Evolutionary conservation across 192 early-diverging fungal genomes (phyloP).

Genomic region (Coemansia sp.): DNA sequence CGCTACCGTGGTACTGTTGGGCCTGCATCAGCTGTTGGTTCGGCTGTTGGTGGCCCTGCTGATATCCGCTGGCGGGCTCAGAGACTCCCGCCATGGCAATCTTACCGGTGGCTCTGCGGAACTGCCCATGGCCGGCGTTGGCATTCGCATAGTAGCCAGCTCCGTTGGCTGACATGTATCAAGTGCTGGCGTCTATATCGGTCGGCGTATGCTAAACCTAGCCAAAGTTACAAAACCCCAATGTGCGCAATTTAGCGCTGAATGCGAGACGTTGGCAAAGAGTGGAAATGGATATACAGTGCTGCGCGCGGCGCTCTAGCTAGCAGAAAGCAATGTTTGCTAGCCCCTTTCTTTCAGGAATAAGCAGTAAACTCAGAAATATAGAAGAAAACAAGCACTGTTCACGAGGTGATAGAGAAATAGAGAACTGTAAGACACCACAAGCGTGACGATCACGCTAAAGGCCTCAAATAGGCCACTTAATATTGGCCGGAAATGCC

Average conservation of each 20-base stretch:
- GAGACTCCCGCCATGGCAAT: conserved; percentile 16
- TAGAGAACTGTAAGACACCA: not conserved
- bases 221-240: not conserved
- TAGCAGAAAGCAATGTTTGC: not conserved
- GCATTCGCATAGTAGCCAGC: conserved; percentile 16
- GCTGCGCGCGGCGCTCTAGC: not conserved
- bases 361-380: conserved; percentile 11
- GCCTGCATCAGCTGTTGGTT: conserved; percentile 2
- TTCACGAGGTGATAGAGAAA: not conserved
- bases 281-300: not conserved
- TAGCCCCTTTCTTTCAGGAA: conserved; percentile 6
- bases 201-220: not conserved
- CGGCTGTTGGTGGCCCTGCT: conserved; percentile 1
- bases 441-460: conserved; percentile 9
- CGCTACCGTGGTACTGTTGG: conserved; percentile 12
- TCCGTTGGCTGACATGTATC: conserved; percentile 17
- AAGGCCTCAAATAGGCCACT: conserved; percentile 4
- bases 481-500: conserved; percentile 6
- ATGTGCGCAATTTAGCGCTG: not conserved
- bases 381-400: conserved; percentile 4
- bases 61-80: conserved; percentile 6
- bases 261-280: not conserved
- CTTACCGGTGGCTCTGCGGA: conserved; percentile 38
- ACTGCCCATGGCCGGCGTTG: conserved; percentile 18
- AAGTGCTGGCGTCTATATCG: not conserved